A percentile compares a stretch with the other conserved stretches of the same genome.
Evolutionary conservation across 73 alveolate species (phyloP).

Genomic region (Symbiodinium pilosum): DNA sequence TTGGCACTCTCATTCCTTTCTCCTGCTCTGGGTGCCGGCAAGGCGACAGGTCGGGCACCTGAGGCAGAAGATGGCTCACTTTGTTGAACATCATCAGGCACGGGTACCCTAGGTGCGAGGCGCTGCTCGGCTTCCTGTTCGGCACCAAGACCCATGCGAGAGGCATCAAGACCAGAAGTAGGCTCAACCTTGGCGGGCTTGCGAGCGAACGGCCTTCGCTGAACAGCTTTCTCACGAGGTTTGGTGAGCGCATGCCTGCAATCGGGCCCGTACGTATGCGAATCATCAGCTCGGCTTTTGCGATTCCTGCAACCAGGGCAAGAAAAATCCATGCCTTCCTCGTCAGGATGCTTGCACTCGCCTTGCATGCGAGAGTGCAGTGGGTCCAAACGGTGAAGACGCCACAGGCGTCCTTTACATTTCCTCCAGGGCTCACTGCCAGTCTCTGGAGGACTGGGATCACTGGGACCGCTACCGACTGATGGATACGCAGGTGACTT

Average conservation of each 20-base stretch:
- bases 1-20: too few species aligned
- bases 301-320: not conserved
- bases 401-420: slow-evolving; percentile 31
- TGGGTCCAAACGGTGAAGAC: not conserved
- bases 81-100: not conserved
- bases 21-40: too few species aligned
- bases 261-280: slow-evolving; percentile 20
- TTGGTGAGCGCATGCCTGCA: not conserved
- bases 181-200: not conserved
- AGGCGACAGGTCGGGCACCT: too few species aligned
- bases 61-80: too few species aligned
- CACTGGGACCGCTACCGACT: not conserved
- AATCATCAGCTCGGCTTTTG: not conserved
- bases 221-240: not conserved
- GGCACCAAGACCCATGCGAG: not conserved
- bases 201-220: not conserved
- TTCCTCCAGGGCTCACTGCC: not conserved
- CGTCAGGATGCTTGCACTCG: slow-evolving; percentile 21
- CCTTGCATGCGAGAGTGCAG: not conserved
- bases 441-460: too few species aligned
- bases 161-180: not conserved
- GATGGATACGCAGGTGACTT: not conserved
- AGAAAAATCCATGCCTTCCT: not conserved
- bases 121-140: not conserved
- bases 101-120: not conserved